Evolutionary conservation across 352 stramenopile species (phyloP).

Genomic region (Phytophthora sansomeana): DNA sequence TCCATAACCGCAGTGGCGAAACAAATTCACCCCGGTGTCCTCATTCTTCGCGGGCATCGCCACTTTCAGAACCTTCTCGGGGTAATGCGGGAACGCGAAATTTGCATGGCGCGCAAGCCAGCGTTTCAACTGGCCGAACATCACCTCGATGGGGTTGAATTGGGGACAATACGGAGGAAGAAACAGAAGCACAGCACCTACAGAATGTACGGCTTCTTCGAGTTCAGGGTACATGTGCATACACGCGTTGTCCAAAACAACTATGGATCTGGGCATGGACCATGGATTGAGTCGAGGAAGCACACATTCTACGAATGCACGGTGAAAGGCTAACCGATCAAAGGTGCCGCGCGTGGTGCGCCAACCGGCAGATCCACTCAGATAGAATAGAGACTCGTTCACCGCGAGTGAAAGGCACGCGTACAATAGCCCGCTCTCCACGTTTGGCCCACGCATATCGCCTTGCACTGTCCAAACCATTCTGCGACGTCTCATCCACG

Average conservation of each 20-base stretch:
- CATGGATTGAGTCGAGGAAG: too few relatives aligned
- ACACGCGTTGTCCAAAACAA: slow-evolving; percentile 23
- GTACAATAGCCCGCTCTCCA: not conserved
- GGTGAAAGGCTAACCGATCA: too few relatives aligned
- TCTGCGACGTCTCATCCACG: not conserved
- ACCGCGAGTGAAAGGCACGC: not conserved
- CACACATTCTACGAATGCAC: too few relatives aligned
- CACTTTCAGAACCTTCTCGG: too few relatives aligned
- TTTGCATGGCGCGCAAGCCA: slow-evolving; percentile 29
- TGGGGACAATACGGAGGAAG: slow-evolving; percentile 34
- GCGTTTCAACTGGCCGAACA: slow-evolving; percentile 32
- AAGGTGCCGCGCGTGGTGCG: too few relatives aligned
- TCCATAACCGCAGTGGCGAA: too few relatives aligned
- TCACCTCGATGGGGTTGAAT: slow-evolving; percentile 33
- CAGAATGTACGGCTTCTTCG: slow-evolving; percentile 12
- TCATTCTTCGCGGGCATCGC: too few relatives aligned
- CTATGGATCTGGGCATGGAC: slow-evolving; percentile 28
- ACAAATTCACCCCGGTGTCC: too few relatives aligned
- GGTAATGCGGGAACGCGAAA: too few relatives aligned
- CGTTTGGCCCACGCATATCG: not conserved
- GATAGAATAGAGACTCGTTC: not conserved
- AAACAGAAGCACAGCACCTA: slow-evolving; percentile 18
- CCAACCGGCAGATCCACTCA: not conserved
- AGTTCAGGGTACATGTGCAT: slow-evolving; percentile 36
- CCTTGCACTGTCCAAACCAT: not conserved